These are phyloP conservation scores for Phytopythium chamaehyphon DNA, from an alignment of 352 stramenopile species.

Conservation along the genomic window DNA sequence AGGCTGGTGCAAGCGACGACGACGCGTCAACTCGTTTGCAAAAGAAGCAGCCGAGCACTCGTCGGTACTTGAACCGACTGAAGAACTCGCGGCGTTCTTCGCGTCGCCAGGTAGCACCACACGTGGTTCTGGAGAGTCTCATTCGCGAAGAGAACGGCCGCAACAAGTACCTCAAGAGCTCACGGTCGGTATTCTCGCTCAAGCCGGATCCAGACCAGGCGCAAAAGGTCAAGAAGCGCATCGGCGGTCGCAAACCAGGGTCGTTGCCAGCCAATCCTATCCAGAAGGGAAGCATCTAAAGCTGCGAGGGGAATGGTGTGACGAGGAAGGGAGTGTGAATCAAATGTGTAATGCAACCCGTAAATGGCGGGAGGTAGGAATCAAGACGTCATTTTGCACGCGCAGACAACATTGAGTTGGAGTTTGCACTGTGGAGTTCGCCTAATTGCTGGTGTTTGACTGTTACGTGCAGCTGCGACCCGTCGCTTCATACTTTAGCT, in stretches of 20 bases:
- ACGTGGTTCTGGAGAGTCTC: slow-evolving; percentile 77
- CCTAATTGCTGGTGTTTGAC: too few species aligned
- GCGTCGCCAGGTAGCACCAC: slow-evolving; percentile 59
- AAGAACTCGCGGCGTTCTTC: slow-evolving; percentile 65
- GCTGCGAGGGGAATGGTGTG: background rate
- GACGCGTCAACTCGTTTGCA: slow-evolving; percentile 53
- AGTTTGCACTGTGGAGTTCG: too few species aligned
- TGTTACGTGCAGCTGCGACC: too few species aligned
- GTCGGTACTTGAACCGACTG: slow-evolving; percentile 71
- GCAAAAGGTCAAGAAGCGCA: slow-evolving; percentile 73
- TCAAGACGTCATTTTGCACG: slow-evolving; percentile 1
- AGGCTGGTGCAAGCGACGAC: slow-evolving; percentile 32
- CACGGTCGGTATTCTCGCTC: slow-evolving; percentile 66
- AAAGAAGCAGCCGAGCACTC: slow-evolving; percentile 75
- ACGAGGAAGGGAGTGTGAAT: background rate
- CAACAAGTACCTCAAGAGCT: slow-evolving; percentile 85
- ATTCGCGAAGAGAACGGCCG: slow-evolving; percentile 73
- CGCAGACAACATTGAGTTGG: too few species aligned
- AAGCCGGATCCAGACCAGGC: slow-evolving; percentile 68
- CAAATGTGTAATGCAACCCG: too few species aligned
- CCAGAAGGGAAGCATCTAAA: slow-evolving; percentile 69
- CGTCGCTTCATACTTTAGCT: too few species aligned
- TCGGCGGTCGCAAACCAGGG: slow-evolving; percentile 55
- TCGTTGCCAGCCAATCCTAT: slow-evolving; percentile 59
- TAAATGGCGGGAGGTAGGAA: too few species aligned